Base-by-base conservation (phyloP, 164 flowering plant genomes). In the Pachysandra terminalis region DNA sequence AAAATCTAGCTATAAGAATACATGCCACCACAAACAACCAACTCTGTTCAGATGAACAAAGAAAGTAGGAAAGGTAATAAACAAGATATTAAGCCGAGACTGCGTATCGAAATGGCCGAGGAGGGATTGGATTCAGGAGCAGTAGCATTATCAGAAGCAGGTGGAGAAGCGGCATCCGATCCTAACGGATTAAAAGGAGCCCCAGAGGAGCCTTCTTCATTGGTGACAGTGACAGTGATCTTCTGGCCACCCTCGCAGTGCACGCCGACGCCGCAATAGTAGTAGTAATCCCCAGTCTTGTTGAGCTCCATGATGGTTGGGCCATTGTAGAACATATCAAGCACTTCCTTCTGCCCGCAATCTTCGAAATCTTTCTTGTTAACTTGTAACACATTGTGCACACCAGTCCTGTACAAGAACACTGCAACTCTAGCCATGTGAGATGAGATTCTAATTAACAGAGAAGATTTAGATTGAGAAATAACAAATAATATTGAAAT, bases 221-320 rank as follows among this genome's bases (percentile, higher is more conserved):
- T 53, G 66, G 19, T 58, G 5, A 82, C 84, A 3, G 62, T 71
- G 76, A 86, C 54, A 57, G 51, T 61, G 63, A 86, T 79, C 77
- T 84, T 84, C 52, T 73, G 79, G 52, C 85, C 86, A 1, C 12
- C 49, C 52, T 83, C 86, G 58, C 90, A 86, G 41, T 86, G 90
- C 23, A 45, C 61, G 0, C 88, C 86, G 3, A 81, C 69, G 28
- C 81, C 81, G n/a, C 69, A 67, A 66, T 66, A 75, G 77, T 40
- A 86, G 75, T 67, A 84, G 62, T 69, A 73, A 55, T 74, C 71
- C 0, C 85, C 88, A 3, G 68, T 35, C n/a, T 37, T 21, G 16
- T 61, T 63, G 45, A 81, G 75, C 3, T 53, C 22, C 14, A 82
- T 0, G 3, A 63, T 55, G 7, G 81, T 66, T 8, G 83, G 86